Evolutionary conservation across 75 land plant genomes (phyloP), one percentile per base, ranked within the genome.

Genomic region (Sequoia sempervirens): DNA sequence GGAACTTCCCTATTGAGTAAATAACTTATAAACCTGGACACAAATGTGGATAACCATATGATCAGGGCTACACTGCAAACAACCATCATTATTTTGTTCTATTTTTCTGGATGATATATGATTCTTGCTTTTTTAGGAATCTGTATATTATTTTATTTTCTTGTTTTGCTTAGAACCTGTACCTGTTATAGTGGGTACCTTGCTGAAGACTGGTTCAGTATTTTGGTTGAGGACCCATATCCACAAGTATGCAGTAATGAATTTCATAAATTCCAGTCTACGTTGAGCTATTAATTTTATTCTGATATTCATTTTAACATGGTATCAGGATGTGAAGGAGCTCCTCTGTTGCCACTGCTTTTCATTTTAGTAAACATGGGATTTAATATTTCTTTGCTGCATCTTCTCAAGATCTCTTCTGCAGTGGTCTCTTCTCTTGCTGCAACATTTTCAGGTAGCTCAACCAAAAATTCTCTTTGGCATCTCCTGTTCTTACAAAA

Each of bases 361-460:
- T 97, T 94, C 80, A 84, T 97, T 28, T 9, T 83, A 3, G 89
- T 89, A 36, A 97, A 97, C 81, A 85, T 97, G 89, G 92, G 91
- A 9, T 97, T 94, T 88, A 97, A 97, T 85, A 90, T 97, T 66
- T 94, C 93, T 58, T 45, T 91, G 84, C 91, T 97, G 54, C 88
- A 90, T 64, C 87, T 97, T 53, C 75, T 97, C 10, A 95, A 96
- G 84, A 85, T 84, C 45, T 96, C 96, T 41, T 94, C 99, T 11
- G 99, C 98, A 12, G 91, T 97, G 47, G 93, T 97, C 30, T 86
- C 99, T 66, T 96, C 96, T 69, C 93, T 97, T 72, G 91, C 92
- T 64, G 85, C 89, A n/a, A 93, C 92, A 53, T 82, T 93, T 80
- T 89, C 97, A 92, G 97, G 97, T 95, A 84, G 34, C 17, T 50